Evolutionary conservation across 768 basidiomycete species (phyloP), one percentile per base, ranked within the genome.

Genomic region (Pleurotus platypus): DNA sequence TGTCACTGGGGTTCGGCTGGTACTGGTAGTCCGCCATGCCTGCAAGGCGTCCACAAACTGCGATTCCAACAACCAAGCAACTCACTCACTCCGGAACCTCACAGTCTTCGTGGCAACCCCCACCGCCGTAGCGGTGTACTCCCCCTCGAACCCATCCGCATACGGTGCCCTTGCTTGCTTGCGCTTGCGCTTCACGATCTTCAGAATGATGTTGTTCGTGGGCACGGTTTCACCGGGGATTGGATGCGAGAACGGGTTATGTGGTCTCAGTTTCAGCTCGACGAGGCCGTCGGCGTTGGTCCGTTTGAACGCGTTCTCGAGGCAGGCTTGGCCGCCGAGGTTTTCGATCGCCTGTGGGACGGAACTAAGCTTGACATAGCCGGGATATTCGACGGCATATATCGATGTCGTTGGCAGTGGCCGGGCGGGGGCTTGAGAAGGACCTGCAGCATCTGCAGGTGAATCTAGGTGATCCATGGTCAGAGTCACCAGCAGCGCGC

Each of bases 21-120:
- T 86, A 97, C 70, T 97, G 94, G 67, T 85, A 97, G 69, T 98
- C 96, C 39, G 87, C 91, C 90, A 98, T 93, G 57, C 86, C 96
- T 98, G 57, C 37, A 46, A 12, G 58, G 49, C n/a, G 40, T n/a
- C 46, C 51, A 26, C 55, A 40, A 11, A 39, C 42, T 9, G 20
- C 46, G n/a, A 38, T 8, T 20, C 8, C 37, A 58, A 22, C 20
- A 15, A 42, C 7, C 55, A 38, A 42, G 61, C 16, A 46, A 16
- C 18, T 8, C 77, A 15, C 88, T 72, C 66, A 95, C 96, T 88
- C 72, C 95, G 82, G 74, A 98, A 98, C 54, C 96, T 80, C 51
- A 85, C 89, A 3, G 93, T 92, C 72, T 89, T 93, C 0, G 84
- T 75, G n/a, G 90, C 77, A 11, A 86, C 70, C 0, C 95, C 96